Base-by-base conservation (phyloP, 1,139 yeast species). In the Suhomyces bribrorum region DNA sequence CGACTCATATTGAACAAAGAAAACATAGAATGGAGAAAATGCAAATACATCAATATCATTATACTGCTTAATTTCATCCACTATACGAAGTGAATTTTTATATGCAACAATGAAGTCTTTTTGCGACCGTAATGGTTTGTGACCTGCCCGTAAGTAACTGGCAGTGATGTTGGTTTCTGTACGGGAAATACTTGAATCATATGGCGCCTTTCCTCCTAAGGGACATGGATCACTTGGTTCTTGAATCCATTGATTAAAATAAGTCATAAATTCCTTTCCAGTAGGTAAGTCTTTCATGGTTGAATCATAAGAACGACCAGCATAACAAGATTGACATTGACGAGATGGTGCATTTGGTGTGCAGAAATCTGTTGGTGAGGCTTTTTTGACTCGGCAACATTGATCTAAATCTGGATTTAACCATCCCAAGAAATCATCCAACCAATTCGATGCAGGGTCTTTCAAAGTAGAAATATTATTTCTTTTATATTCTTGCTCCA, bases 191-290 rank as follows among this genome's bases (percentile, higher is more conserved):
- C 94, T 73, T 5, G 69, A 63, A 0, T 86, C 75, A 54, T 90
- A 92, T 0, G 97, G 95, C 0, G 97, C 97, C 54, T 86, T 85
- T 1, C 98, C 98, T 3, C 96, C 97, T 22, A 92, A 68, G 1
- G 97, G 97, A 61, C 98, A 92, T 3, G 94, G 89, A 52, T 87
- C 95, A 41, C 96, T 85, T 2, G 81, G 81, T 31, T 87, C 87
- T 30, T 80, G 72, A 22, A 92, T 86, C 98, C 98, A 92, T 32
- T 83, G 79, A 17, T 77, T 62, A 56, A 88, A 84, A 54, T 72
- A 88, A 34, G 66, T 67, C 81, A 86, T 78, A 52, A 92, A 92
- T 29, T 82, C 84, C 0, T 72, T 71, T 14, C 82, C 86, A 48
- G 79, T 79, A 0, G 98, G 98, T 53, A 92, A 79, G 0, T 94